Evolutionary conservation across 768 basidiomycete species (phyloP), one percentile per base, ranked within the genome.

Genomic region (Lentinula raphanica): DNA sequence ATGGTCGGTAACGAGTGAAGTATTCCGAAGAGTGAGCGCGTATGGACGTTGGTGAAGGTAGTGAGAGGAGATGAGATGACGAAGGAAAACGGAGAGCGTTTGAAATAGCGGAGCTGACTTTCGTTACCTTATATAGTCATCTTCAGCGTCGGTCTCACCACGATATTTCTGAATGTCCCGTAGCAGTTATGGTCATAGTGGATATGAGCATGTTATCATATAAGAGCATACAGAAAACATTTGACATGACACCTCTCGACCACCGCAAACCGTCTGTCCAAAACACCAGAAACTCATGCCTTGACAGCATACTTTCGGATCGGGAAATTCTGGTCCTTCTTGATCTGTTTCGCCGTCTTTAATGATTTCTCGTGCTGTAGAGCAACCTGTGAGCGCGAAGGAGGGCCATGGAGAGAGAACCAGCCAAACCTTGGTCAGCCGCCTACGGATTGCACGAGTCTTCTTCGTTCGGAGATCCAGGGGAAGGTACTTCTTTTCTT

Each of bases 381-480:
- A 35, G 46, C 56, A 57, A 36, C 27, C n/a, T 36, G 4, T 32
- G 28, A 53, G 23, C 12, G 17, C 51, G 17, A 4, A n/a, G 3
- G 13, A 35, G 17, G 11, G 4, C 8, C 8, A 17, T n/a, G 28
- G 21, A 39, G 15, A 28, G 23, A 4, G 7, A 13, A 50, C 21
- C 31, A 56, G 7, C 11, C 85, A 58, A 60, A 92, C 93, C 80
- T 88, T 87, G 66, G 93, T 94, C 77, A 99, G 75, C 72, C 94
- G 85, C 77, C 95, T 84, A 72, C 97, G 86, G 81, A 99, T 98
- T 40, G 97, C 97, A 66, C 97, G 90, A 62, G 97, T 99, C 87
- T 89, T 95, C 89, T 98, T 99, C 64, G 86, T 74, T 64, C 97
- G 92, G 71, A 99, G 89, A 81, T 99, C 97, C 65, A 98, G 93